Evolutionary conservation across 192 early-diverging fungal genomes (phyloP), one percentile per base, ranked within the genome.

Genomic region (Phycomyces blakesleeanus): DNA sequence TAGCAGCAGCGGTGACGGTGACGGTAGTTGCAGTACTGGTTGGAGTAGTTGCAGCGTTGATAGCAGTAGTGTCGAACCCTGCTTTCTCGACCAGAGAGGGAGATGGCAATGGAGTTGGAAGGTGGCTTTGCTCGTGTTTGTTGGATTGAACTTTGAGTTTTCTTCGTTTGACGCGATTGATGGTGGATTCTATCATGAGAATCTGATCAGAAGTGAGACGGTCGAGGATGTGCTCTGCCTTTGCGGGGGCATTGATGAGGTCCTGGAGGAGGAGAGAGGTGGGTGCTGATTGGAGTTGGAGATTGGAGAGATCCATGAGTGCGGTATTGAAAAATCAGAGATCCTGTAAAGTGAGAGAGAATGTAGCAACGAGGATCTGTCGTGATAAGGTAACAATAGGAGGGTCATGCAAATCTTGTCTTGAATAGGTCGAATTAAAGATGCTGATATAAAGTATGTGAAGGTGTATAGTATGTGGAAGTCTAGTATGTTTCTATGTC

Each of bases 181-280:
- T 51, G 11, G 60, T 69, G 14, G 56, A 15, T 44, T 69, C 60
- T 38, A 69, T 57, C 59, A 57, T 56, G 8, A 52, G 39, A 15
- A 69, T 62, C 40, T 69, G 67, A 50, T 69, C 67, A 14, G 55
- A 38, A 16, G 67, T 62, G 26, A 69, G 47, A 0, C 15, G 12
- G 20, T 69, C 67, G 6, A 69, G 41, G 24, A 69, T 39, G 8
- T 38, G 41, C 49, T 69, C 67, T 37, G 55, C 52, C 9, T 69
- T 69, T 61, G 67, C 12, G 16, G 67, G 60, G 14, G 67, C 44
- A 39, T 62, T 55, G 42, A 69, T 63, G n/a, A 69, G 25, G 44
- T 69, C 67, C 56, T 63, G 67, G 34, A 69, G 52, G 20, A 60
- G 61, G 42, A 69, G 54, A 37, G 26, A 44, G 18, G 63, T 51